A percentile compares a stretch with the other conserved stretches of the same genome.
Evolutionary conservation across 1,284 basidiomycete species (phyloP).

Genomic region (Trichosporon inkin): DNA sequence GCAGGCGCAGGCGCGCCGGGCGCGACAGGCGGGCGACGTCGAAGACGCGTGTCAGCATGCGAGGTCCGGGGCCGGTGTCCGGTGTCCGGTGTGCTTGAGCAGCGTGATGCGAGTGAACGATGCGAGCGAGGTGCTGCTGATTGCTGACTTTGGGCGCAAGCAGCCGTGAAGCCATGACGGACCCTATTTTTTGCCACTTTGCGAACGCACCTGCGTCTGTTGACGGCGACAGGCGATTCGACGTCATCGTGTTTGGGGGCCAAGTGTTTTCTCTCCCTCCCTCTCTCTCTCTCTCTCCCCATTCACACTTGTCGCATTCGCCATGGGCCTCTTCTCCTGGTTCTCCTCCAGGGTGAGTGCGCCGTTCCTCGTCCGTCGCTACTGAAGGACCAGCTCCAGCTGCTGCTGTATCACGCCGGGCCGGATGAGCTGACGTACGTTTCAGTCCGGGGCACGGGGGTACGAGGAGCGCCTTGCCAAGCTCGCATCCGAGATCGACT

Average conservation of each 20-base stretch:
- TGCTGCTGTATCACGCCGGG: too few species aligned
- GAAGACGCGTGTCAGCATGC: constrained; percentile 9
- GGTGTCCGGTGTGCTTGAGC: too few species aligned
- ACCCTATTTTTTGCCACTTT: not conserved
- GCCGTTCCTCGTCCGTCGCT: not conserved
- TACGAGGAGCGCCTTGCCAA: constrained; percentile 55
- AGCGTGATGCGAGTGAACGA: not conserved
- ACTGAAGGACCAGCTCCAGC: too few species aligned
- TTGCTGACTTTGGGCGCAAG: too few species aligned
- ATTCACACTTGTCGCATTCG: not conserved
- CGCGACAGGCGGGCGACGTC: constrained; percentile 16
- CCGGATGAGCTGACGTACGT: constrained; percentile 9
- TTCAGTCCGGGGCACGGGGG: constrained; percentile 49
- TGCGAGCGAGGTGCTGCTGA: too few species aligned
- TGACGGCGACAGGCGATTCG: not conserved
- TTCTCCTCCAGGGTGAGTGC: constrained; percentile 30
- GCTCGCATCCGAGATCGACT: constrained; percentile 53
- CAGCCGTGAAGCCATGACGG: not conserved
- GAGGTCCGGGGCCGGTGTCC: too few species aligned
- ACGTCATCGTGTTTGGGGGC: not conserved
- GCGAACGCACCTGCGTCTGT: not conserved
- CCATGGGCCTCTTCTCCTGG: constrained; percentile 46
- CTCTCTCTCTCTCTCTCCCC: not conserved
- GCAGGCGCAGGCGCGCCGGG: not conserved
- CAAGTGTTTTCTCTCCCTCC: not conserved